A percentile compares a stretch with the other conserved stretches of the same genome.
These are phyloP conservation scores for Phytopythium montanum DNA, from an alignment of 352 stramenopile species.

Conservation along the genomic window DNA sequence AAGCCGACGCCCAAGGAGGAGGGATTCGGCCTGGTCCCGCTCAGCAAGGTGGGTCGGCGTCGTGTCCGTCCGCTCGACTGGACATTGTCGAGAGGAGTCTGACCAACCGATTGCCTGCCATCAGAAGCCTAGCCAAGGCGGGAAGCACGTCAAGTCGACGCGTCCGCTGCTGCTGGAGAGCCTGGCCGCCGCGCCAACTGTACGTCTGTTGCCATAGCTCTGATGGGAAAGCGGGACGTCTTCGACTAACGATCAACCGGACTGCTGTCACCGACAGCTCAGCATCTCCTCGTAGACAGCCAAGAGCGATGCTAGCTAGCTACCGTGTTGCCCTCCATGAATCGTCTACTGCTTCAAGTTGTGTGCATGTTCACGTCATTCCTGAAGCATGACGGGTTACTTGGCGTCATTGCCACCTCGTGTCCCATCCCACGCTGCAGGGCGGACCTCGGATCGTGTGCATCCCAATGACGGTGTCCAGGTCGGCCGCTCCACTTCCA, in stretches of 20 bases:
- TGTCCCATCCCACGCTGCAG: not conserved
- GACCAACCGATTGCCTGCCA: not conserved
- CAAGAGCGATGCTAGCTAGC: not conserved
- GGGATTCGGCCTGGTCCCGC: slow-evolving; percentile 45
- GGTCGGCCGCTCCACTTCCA: not conserved
- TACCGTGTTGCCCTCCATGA: not conserved
- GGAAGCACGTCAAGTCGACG: slow-evolving; percentile 44
- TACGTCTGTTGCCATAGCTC: slow-evolving; percentile 4
- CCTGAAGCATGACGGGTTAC: not conserved
- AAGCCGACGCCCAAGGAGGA: slow-evolving; percentile 61
- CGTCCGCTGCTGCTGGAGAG: slow-evolving; percentile 59
- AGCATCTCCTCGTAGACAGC: not conserved
- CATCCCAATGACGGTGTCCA: not conserved
- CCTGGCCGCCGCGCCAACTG: slow-evolving; percentile 34
- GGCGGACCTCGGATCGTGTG: not conserved
- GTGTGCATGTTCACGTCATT: not conserved
- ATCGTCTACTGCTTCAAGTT: not conserved
- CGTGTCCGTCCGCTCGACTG: not conserved
- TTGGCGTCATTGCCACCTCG: not conserved
- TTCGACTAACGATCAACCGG: too few relatives aligned
- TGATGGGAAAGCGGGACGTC: not conserved
- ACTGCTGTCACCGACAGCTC: not conserved
- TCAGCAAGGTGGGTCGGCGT: slow-evolving; percentile 53
- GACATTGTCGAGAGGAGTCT: not conserved
- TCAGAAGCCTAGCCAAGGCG: slow-evolving; percentile 38